Evolutionary conservation across 768 basidiomycete genomes (phyloP), one percentile per base, ranked within the genome.

Genomic region (Saitozyma sp.): DNA sequence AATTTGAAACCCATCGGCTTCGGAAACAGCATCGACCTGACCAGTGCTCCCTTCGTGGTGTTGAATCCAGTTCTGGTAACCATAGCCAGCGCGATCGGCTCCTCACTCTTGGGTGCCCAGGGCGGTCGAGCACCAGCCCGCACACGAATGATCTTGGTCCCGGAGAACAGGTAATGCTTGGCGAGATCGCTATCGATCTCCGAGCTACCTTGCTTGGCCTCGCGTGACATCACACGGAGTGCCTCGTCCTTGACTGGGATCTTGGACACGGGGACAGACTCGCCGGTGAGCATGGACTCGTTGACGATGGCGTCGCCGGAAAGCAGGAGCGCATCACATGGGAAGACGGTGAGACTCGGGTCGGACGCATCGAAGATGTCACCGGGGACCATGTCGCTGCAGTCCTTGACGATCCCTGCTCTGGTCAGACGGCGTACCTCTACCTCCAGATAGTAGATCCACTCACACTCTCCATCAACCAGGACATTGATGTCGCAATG

Each of bases 1-100:
- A 99, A 98, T 78, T 96, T 96, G 86, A 99, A 99, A 0, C 93
- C 95, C 65, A 96, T 93, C 0, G 95, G 94, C 75, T 96, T 97
- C 0, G 96, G 96, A 82, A 94, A 99, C 14, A 99, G 83, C 95
- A 99, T 99, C 0, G 95, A 97, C 20, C 96, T 85, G 20, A 98
- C 86, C 20, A 99, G 82, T 0, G 95, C 90, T 16, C 96, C 96
- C 80, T 98, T 98, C 6, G 96, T 99, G 1, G 96, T 99, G 77
- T 90, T 92, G 81, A 98, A 98, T 1, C 91, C 93, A 57, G 92
- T 96, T 46, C 93, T 84, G 38, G 88, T 88, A 8, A 98, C 92
- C 74, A 95, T 75, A 1, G 87, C 93, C 54, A 92, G 78, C 0
- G 92, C 89, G 41, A 72, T 59, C 10, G 75, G 69, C 46, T 78